These are phyloP conservation scores for Paraphaeosphaeria minitans DNA, from an alignment of 2,329 filamentous ascomycete species.

Conservation along the genomic window DNA sequence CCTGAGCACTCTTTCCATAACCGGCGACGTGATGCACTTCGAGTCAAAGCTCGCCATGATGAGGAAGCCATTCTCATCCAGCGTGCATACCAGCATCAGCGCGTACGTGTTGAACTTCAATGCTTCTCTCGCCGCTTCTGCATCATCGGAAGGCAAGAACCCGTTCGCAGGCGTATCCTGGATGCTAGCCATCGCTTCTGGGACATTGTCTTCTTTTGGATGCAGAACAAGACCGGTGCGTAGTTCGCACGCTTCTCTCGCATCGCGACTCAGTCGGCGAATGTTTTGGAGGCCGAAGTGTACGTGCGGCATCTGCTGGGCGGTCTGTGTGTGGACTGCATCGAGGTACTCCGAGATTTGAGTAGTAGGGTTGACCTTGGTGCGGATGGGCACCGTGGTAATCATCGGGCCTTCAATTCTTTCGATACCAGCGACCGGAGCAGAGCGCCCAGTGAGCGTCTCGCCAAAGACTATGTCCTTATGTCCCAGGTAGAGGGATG, in stretches of 20 bases:
- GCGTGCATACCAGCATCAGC: slow-evolving; percentile 68
- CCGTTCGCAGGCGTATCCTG: slow-evolving; percentile 53
- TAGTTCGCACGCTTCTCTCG: slow-evolving; percentile 42
- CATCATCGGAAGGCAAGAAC: slow-evolving; percentile 61
- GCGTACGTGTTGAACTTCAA: slow-evolving; percentile 63
- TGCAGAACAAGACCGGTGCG: slow-evolving; percentile 47
- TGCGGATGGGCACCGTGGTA: slow-evolving; percentile 62
- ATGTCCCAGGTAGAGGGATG: slow-evolving; percentile 60
- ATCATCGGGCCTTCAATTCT: slow-evolving; percentile 67
- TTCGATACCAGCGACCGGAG: slow-evolving; percentile 53
- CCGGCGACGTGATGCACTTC: slow-evolving; percentile 57
- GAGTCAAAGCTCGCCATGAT: slow-evolving; percentile 70
- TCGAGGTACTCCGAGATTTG: slow-evolving; percentile 60
- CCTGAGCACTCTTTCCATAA: slow-evolving; percentile 60
- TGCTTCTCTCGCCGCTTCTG: slow-evolving; percentile 64
- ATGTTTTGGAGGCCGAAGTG: slow-evolving; percentile 68
- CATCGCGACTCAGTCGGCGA: slow-evolving; percentile 48
- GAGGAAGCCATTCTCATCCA: slow-evolving; percentile 61
- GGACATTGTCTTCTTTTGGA: slow-evolving; percentile 37
- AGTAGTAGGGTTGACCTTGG: slow-evolving; percentile 51
- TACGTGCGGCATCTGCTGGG: slow-evolving; percentile 66
- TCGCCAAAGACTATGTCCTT: slow-evolving; percentile 63
- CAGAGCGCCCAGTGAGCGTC: slow-evolving; percentile 62
- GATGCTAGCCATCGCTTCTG: slow-evolving; percentile 19
- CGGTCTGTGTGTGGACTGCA: slow-evolving; percentile 61